Percentiles rank a stretch among this genome's conserved stretches.
Conservation (phyloP, 228 moss, liverwort and hornwort species). For the Sphagnum magellanicum region DNA sequence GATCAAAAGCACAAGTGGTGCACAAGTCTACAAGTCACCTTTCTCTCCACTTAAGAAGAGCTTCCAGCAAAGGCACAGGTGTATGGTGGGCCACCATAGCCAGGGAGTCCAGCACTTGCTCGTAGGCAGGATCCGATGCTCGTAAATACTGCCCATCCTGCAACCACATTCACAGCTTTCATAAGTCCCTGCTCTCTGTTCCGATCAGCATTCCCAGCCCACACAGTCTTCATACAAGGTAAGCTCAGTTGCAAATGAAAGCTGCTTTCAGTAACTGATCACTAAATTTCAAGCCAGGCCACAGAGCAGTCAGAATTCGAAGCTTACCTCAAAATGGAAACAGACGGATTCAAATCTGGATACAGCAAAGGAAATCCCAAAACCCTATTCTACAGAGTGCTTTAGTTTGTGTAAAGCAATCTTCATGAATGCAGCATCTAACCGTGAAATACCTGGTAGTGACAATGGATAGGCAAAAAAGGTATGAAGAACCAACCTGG, state of each 20-base stretch:
- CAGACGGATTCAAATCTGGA: too few species aligned
- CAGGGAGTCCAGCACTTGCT: slow-evolving; percentile 97
- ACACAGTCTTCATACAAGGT: background rate
- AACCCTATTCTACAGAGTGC: too few species aligned
- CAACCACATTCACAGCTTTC: background rate
- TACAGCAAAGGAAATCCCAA: too few species aligned
- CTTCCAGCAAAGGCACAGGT: slow-evolving; percentile 89
- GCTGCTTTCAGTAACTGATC: too few species aligned
- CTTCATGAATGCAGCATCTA: too few species aligned
- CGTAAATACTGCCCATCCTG: slow-evolving; percentile 99
- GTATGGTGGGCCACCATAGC: slow-evolving; percentile 99
- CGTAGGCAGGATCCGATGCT: slow-evolving; percentile 94
- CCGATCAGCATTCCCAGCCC: background rate
- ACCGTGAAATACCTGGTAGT: too few species aligned
- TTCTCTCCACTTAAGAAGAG: slow-evolving; percentile 95
- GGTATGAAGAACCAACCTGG: slow-evolving; percentile 38
- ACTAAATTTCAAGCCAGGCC: too few species aligned
- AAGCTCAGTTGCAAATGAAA: too few species aligned
- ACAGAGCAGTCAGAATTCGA: too few species aligned
- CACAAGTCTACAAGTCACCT: slow-evolving; percentile 35
- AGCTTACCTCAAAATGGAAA: too few species aligned
- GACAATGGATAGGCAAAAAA: too few species aligned
- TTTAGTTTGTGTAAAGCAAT: too few species aligned
- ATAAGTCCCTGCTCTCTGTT: background rate
- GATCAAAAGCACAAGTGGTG: background rate